These are phyloP conservation scores for Knoxia roxburghii DNA, from an alignment of 257 asterid species.

Conservation along the genomic window DNA sequence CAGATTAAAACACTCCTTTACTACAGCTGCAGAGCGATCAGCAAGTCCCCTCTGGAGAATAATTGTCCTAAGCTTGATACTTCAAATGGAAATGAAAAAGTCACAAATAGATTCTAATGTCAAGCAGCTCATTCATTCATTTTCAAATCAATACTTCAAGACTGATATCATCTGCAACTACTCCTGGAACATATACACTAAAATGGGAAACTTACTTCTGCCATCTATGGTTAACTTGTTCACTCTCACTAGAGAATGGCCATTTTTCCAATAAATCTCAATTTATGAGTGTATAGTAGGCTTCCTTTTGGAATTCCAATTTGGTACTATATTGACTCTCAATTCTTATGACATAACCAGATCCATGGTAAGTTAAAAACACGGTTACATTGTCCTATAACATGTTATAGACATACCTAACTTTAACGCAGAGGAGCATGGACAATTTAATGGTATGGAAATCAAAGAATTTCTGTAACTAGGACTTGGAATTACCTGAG, in stretches of 20 bases:
- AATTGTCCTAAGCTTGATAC: constrained; percentile 82
- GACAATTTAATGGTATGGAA: neutral
- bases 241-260: neutral
- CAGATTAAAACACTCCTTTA: constrained; percentile 75
- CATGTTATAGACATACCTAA: neutral
- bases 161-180: neutral
- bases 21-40: constrained; percentile 75
- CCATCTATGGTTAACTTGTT: neutral
- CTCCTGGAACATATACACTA: neutral
- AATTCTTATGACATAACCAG: neutral
- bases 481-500: constrained; percentile 56
- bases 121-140: neutral
- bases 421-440: neutral
- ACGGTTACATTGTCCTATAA: neutral
- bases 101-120: constrained; percentile 8
- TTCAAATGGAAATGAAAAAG: constrained; percentile 20
- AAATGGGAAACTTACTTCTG: neutral
- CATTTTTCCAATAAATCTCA: neutral
- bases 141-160: neutral
- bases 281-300: neutral
- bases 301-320: neutral
- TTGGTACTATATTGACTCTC: neutral
- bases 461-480: neutral
- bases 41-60: constrained; percentile 92
- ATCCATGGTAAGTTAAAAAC: neutral